These are phyloP conservation scores for Geotrichum phurueaensis DNA, from an alignment of 1,139 yeast species.

Conservation along the genomic window DNA sequence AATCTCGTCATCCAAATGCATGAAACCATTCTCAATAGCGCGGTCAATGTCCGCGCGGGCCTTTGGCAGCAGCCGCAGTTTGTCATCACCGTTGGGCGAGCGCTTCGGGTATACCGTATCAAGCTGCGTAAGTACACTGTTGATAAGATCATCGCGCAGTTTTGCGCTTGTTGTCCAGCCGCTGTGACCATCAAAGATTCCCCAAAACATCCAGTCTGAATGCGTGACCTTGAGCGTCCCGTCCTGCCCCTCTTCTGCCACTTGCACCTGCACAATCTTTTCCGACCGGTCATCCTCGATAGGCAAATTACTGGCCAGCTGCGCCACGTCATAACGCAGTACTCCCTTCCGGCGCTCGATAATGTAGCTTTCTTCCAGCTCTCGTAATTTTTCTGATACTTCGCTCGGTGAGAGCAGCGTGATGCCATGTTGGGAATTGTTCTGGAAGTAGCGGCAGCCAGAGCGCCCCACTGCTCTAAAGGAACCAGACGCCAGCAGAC, in stretches of 20 bases:
- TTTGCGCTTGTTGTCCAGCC: slow-evolving; percentile 92
- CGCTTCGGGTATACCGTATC: slow-evolving; percentile 53
- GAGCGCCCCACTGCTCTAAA: neutral
- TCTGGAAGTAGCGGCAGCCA: neutral
- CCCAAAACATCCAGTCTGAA: slow-evolving; percentile 90
- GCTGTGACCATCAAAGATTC: slow-evolving; percentile 94
- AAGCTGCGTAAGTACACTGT: slow-evolving; percentile 69
- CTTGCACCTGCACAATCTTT: slow-evolving; percentile 62
- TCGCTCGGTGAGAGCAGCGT: slow-evolving; percentile 60
- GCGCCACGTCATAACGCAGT: slow-evolving; percentile 82
- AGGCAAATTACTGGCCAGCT: slow-evolving; percentile 85
- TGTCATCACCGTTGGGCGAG: slow-evolving; percentile 24
- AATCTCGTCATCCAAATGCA: slow-evolving; percentile 78
- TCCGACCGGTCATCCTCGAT: slow-evolving; percentile 93
- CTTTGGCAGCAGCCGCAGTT: slow-evolving; percentile 50
- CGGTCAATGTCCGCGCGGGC: slow-evolving; percentile 60
- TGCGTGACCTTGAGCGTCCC: neutral
- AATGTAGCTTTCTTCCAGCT: slow-evolving; percentile 69
- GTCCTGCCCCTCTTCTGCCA: neutral
- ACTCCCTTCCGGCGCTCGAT: slow-evolving; percentile 90
- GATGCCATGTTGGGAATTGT: slow-evolving; percentile 13
- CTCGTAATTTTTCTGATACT: slow-evolving; percentile 62
- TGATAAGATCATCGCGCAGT: slow-evolving; percentile 71
- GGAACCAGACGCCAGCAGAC: neutral
- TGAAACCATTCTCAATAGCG: slow-evolving; percentile 77